Evolutionary conservation across 257 asterid genomes (phyloP).

Genomic region (Verbascum thapsus): DNA sequence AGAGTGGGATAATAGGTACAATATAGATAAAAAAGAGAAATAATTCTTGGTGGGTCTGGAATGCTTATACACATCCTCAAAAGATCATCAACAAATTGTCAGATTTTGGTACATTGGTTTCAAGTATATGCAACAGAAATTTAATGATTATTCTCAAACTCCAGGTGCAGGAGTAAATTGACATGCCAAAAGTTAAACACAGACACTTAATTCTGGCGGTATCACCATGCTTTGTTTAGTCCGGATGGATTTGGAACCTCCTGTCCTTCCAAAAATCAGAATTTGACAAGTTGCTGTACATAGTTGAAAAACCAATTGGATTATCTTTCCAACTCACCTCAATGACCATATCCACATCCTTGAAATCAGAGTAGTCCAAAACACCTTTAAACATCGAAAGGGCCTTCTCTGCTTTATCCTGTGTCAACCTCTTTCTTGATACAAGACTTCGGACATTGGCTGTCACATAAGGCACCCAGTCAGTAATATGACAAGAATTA

Average conservation of each 20-base stretch:
- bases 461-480: slow-evolving; percentile 40
- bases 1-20: not conserved
- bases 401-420: slow-evolving; percentile 76
- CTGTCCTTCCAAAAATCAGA: slow-evolving; percentile 17
- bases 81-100: not conserved
- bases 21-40: not conserved
- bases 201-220: not conserved
- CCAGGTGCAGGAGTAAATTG: not conserved
- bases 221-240: not conserved
- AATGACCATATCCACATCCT: slow-evolving; percentile 91
- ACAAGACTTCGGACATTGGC: slow-evolving; percentile 76
- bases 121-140: not conserved
- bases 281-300: slow-evolving; percentile 10
- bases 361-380: slow-evolving; percentile 82
- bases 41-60: not conserved
- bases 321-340: slow-evolving; percentile 54
- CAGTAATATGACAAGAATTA: slow-evolving; percentile 16
- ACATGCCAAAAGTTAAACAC: not conserved
- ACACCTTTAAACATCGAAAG: slow-evolving; percentile 73
- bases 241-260: slow-evolving; percentile 5
- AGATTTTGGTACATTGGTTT: not conserved
- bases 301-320: slow-evolving; percentile 24
- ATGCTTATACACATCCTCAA: not conserved
- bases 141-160: not conserved
- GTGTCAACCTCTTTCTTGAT: slow-evolving; percentile 67